These are phyloP conservation scores for Neurospora intermedia DNA, from an alignment of 495 filamentous ascomycete genomes.

Conservation along the genomic window DNA sequence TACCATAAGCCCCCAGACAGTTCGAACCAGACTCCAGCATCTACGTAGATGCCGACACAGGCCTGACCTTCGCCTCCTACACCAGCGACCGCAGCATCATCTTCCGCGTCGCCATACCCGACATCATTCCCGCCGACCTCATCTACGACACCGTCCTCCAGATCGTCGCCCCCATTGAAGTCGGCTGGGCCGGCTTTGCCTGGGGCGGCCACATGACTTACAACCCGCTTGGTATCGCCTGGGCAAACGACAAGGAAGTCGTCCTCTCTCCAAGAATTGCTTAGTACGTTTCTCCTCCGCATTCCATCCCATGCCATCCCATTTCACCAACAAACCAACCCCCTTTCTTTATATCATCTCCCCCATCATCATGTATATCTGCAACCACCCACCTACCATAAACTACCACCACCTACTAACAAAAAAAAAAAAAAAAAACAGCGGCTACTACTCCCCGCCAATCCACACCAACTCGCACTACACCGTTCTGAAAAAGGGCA, in stretches of 20 bases:
- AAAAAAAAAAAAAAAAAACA: too few relatives aligned
- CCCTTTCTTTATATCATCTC: not conserved
- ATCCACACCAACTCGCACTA: constrained; percentile 25
- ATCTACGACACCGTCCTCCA: constrained; percentile 34
- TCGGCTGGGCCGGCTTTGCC: constrained; percentile 36
- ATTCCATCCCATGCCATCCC: not conserved
- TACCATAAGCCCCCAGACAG: constrained; percentile 12
- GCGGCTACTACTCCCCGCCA: constrained; percentile 35
- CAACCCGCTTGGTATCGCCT: constrained; percentile 34
- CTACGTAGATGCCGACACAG: constrained; percentile 29
- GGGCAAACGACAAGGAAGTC: constrained; percentile 30
- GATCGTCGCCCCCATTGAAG: constrained; percentile 23
- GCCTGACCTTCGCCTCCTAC: constrained; percentile 31
- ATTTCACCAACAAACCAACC: too few relatives aligned
- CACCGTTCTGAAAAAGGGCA: constrained; percentile 31
- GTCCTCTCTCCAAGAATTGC: constrained; percentile 31
- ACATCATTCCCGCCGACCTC: constrained; percentile 18
- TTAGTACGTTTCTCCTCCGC: constrained; percentile 21
- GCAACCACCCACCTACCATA: not conserved
- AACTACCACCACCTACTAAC: not conserved
- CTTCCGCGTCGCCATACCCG: constrained; percentile 32
- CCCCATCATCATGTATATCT: not conserved
- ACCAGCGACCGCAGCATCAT: constrained; percentile 24
- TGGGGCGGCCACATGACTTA: constrained; percentile 40
- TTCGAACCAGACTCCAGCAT: constrained; percentile 24